Base-by-base conservation (phyloP, 2,329 filamentous ascomycete species). In the Pestalotiopsis sp. region DNA sequence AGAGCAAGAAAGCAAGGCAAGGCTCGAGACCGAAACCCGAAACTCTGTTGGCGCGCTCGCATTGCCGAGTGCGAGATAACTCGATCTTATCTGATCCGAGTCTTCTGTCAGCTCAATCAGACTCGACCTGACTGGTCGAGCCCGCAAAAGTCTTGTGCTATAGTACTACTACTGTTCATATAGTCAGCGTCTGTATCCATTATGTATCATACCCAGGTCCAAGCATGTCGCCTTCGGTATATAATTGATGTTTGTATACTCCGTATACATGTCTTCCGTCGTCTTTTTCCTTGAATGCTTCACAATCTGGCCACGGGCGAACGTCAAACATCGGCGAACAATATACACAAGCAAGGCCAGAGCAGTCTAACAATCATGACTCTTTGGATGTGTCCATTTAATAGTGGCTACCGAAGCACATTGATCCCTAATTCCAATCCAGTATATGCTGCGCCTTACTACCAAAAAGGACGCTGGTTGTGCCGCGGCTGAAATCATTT, bases 71-170 rank as follows among this genome's bases (percentile, higher is more conserved):
- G 38, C 66, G 66, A 67, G 66, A 62, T 67, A 67, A 62, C 66
- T 62, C 23, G 66, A 62, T 67, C 66, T 67, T 67, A 67, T 67
- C 66, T 67, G 66, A 67, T 67, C 58, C 59, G 38, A 62, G 58
- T n/a, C 39, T 39, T 27, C 14, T 17, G 59, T 62, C 59, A 62
- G 59, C 59, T 36, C 14, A 39, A 39, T 36, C 36, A 20, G 5
- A 13, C 3, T 12, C 17, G 17, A 25, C 61, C 17, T 67, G 11
- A 67, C 57, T 67, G 64, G 64, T 31, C 41, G 20, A 20, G 17
- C 12, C 31, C n/a, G n/a, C 6, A 14, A 36, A 17, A 39, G 25
- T n/a, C 5, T 38, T 39, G 12, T 59, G 14, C 14, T 27, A 4
- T 13, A 27, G 25, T 23, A 36, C 57, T 14, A 52, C 45, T 9